A percentile compares a stretch with the other conserved stretches of the same genome.
Evolutionary conservation across 768 basidiomycete genomes (phyloP).

Genomic region (Sarcodon aspratus): DNA sequence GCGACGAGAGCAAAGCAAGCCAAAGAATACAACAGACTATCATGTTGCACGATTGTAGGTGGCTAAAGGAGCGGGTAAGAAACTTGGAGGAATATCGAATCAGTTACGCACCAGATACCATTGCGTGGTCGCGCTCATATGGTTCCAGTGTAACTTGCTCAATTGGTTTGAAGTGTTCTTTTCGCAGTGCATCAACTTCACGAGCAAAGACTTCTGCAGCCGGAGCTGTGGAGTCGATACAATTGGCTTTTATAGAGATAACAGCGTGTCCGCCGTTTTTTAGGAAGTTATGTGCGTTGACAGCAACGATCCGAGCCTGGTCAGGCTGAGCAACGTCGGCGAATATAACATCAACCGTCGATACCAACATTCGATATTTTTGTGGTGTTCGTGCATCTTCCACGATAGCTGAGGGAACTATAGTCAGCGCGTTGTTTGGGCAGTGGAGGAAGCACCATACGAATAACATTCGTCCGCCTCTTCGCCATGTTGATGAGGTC

Average conservation of each 20-base stretch:
- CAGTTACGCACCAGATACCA: slow-evolving; percentile 60
- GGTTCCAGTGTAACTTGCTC: slow-evolving; percentile 95
- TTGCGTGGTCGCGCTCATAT: slow-evolving; percentile 84
- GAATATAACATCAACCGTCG: slow-evolving; percentile 94
- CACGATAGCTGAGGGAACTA: slow-evolving; percentile 58
- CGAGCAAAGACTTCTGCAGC: slow-evolving; percentile 83
- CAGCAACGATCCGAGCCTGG: slow-evolving; percentile 91
- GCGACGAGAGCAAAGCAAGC: no score
- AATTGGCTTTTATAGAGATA: slow-evolving; percentile 98
- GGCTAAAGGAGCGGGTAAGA: slow-evolving; percentile 16
- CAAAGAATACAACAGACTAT: background rate
- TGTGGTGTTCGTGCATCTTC: slow-evolving; percentile 96
- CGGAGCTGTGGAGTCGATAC: slow-evolving; percentile 93
- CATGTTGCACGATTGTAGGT: slow-evolving; percentile 35
- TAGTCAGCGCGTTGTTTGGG: background rate
- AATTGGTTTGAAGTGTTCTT: slow-evolving; percentile 78
- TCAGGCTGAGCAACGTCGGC: slow-evolving; percentile 98
- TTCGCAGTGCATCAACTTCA: slow-evolving; percentile 75
- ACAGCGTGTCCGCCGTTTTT: slow-evolving; percentile 88
- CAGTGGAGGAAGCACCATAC: slow-evolving; percentile 33
- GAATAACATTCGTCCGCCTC: slow-evolving; percentile 97
- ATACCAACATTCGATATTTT: slow-evolving; percentile 94
- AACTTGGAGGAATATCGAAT: background rate
- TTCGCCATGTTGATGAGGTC: slow-evolving; percentile 99
- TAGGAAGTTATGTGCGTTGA: slow-evolving; percentile 92